Percentiles rank a stretch among this genome's conserved stretches.
phyloP scores from a whole-genome alignment of 768 basidiomycete genomes.

The Cystoderma amianthinum region DNA sequence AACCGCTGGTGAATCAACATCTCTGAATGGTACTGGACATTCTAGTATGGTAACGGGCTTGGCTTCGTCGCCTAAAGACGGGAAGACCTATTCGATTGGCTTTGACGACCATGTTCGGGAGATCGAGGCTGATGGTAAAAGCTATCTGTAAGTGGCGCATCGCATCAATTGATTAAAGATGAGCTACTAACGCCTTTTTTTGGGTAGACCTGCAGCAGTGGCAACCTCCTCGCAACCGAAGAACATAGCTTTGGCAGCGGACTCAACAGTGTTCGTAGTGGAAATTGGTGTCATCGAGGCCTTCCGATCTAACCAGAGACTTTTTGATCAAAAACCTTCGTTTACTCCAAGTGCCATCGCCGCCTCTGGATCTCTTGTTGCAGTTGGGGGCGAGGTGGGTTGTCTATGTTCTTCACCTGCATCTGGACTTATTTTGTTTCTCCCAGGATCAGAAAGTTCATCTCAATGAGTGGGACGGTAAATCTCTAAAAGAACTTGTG shows the following conservation, averaged over 20 bases:
- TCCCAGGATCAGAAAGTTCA: constrained; percentile 70
- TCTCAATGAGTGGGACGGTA: constrained; percentile 68
- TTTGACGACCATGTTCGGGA: constrained; percentile 79
- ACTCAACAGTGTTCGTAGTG: constrained; percentile 59
- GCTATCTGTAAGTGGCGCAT: constrained; percentile 35
- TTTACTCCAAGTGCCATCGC: constrained; percentile 54
- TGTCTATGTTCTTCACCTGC: constrained; percentile 12
- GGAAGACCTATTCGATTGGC: constrained; percentile 59
- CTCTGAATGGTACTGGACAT: constrained; percentile 61
- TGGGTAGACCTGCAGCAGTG: constrained; percentile 46
- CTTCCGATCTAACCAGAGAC: constrained; percentile 62
- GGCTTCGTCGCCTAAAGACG: constrained; percentile 35
- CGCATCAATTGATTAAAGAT: too few relatives aligned
- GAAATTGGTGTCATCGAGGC: constrained; percentile 58
- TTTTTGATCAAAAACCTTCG: constrained; percentile 46
- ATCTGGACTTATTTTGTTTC: constrained; percentile 3
- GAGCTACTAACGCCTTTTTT: too few relatives aligned
- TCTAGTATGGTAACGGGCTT: constrained; percentile 64
- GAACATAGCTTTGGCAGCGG: constrained; percentile 47
- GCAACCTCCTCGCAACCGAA: constrained; percentile 61
- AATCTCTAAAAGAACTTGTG: constrained; percentile 44
- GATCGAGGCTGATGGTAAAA: constrained; percentile 35
- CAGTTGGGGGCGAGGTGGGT: constrained; percentile 75
- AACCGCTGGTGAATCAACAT: constrained; percentile 32
- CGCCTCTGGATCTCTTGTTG: constrained; percentile 43